Evolutionary conservation across 768 basidiomycete species (phyloP).

Genomic region (Dacryopinax primogenitus): DNA sequence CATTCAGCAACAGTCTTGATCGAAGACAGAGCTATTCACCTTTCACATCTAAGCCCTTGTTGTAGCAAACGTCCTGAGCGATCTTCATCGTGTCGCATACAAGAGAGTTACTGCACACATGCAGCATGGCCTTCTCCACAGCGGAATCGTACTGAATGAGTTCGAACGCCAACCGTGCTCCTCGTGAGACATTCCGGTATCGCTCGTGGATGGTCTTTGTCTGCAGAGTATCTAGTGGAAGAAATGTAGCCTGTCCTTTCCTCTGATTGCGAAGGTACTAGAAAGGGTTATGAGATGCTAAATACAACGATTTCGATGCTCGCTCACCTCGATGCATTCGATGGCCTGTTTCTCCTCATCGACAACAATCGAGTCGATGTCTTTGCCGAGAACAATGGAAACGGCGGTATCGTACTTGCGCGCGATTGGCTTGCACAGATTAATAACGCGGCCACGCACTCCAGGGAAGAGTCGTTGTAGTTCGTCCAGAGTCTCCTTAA

Average conservation of each 20-base stretch:
- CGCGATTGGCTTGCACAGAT: constrained; percentile 87
- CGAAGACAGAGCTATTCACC: constrained; percentile 37
- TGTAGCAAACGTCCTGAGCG: constrained; percentile 80
- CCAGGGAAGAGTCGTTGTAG: constrained; percentile 86
- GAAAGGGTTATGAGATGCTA: neutral
- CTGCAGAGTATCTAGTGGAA: constrained; percentile 95
- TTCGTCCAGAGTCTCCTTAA: constrained; percentile 75
- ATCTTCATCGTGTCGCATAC: constrained; percentile 95
- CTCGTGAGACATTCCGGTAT: constrained; percentile 81
- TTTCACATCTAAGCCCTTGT: constrained; percentile 93
- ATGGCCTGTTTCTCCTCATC: constrained; percentile 96
- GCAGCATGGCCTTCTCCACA: constrained; percentile 89
- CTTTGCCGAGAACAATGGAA: constrained; percentile 80
- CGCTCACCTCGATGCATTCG: constrained; percentile 80
- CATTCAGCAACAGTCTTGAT: neutral
- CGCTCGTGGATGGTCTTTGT: constrained; percentile 90
- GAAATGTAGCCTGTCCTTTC: constrained; percentile 91
- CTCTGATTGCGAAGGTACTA: constrained; percentile 93
- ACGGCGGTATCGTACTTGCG: constrained; percentile 88
- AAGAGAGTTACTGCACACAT: constrained; percentile 87
- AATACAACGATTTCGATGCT: neutral
- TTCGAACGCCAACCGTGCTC: constrained; percentile 73
- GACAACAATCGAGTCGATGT: constrained; percentile 90
- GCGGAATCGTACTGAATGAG: constrained; percentile 69
- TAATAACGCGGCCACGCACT: constrained; percentile 86